A percentile compares a stretch with the other conserved stretches of the same genome.
Evolutionary conservation across 257 asterid species (phyloP).

Genomic region (Cruciata laevipes): DNA sequence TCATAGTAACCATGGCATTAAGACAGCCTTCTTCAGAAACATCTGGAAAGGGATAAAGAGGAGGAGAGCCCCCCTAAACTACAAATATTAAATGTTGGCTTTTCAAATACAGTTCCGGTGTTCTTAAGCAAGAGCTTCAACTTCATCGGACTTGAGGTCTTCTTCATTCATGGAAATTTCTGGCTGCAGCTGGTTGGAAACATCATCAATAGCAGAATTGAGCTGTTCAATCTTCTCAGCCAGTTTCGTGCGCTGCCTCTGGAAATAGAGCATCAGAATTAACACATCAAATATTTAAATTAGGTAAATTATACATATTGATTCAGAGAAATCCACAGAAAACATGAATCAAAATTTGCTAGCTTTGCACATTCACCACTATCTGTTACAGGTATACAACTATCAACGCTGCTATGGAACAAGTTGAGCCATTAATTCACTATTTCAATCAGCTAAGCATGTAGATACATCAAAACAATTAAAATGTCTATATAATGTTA

Average conservation of each 20-base stretch:
- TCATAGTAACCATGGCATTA: not conserved
- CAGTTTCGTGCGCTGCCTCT: constrained; percentile 75
- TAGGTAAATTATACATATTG: not conserved
- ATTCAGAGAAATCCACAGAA: not conserved
- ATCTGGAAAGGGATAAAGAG: not conserved
- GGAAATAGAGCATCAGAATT: constrained; percentile 18
- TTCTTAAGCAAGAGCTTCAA: constrained; percentile 50
- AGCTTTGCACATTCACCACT: not conserved
- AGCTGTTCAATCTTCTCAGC: constrained; percentile 80
- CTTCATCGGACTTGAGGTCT: constrained; percentile 49
- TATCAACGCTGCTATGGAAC: not conserved
- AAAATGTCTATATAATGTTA: not conserved
- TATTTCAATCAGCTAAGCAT: not conserved
- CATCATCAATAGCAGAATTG: constrained; percentile 69
- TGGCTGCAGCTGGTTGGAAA: constrained; percentile 45
- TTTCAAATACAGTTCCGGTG: constrained; percentile 1
- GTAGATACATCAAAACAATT: not conserved
- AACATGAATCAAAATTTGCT: not conserved
- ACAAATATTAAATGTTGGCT: not conserved
- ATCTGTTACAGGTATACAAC: not conserved
- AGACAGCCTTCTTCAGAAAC: not conserved
- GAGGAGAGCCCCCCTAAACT: not conserved
- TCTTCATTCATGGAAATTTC: constrained; percentile 52
- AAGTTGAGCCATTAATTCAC: not conserved
- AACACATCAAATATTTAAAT: not conserved